A percentile compares a stretch with the other conserved stretches of the same genome.
Evolutionary conservation across 805 yeast species (phyloP).

Genomic region (Torulaspora franciscae): DNA sequence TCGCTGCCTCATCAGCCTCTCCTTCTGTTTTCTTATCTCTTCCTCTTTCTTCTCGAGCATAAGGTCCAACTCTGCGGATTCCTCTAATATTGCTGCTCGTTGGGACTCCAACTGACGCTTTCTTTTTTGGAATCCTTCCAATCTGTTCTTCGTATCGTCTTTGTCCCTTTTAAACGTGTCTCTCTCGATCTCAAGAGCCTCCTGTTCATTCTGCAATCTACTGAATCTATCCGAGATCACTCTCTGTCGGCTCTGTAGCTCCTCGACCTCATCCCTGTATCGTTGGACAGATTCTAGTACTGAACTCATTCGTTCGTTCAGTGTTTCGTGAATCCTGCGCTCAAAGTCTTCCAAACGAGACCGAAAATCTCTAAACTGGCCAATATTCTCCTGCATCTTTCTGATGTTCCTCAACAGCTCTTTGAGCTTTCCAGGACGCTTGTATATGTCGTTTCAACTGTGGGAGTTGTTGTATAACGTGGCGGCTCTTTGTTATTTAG

Average conservation of each 20-base stretch:
- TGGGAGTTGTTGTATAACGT: neutral
- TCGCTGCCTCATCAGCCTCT: constrained; percentile 41
- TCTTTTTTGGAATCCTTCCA: constrained; percentile 36
- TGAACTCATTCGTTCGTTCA: constrained; percentile 20
- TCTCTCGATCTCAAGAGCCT: constrained; percentile 32
- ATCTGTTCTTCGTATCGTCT: constrained; percentile 36
- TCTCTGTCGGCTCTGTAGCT: constrained; percentile 25
- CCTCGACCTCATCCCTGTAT: constrained; percentile 11
- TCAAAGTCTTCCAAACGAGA: constrained; percentile 33
- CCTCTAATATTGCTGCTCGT: constrained; percentile 27
- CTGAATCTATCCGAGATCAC: constrained; percentile 35
- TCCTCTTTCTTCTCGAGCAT: constrained; percentile 33
- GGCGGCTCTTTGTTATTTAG: constrained; percentile 3
- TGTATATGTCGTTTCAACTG: neutral
- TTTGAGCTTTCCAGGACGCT: neutral
- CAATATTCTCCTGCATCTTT: constrained; percentile 10
- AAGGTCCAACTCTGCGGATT: constrained; percentile 34
- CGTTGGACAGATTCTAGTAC: constrained; percentile 13
- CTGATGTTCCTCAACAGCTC: neutral
- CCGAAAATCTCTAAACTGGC: constrained; percentile 9
- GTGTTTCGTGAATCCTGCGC: constrained; percentile 28
- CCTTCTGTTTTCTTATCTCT: constrained; percentile 35
- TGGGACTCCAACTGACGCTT: constrained; percentile 36
- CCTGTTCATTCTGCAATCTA: constrained; percentile 28
- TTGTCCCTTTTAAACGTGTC: constrained; percentile 22